Evolutionary conservation across 2,329 filamentous ascomycete species (phyloP).

Genomic region (Nothophoma quercina): DNA sequence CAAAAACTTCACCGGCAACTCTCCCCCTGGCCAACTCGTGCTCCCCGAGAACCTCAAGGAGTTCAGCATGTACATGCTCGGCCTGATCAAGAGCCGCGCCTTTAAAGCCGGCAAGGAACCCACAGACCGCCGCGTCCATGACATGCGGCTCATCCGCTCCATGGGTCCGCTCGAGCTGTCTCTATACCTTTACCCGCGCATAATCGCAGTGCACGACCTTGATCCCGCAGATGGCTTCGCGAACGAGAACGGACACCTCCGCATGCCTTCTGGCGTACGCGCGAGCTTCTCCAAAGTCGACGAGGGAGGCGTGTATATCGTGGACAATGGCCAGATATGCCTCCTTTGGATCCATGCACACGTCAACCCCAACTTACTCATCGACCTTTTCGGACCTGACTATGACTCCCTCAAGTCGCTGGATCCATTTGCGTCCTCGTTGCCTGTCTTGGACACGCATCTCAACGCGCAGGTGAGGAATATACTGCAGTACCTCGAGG

Average conservation of each 20-base stretch:
- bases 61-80: slow-evolving; percentile 94
- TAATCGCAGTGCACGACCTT: slow-evolving; percentile 90
- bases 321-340: slow-evolving; percentile 93
- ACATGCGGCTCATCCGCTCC: slow-evolving; percentile 86
- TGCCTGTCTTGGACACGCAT: slow-evolving; percentile 89
- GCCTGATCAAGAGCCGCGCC: slow-evolving; percentile 86
- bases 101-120: slow-evolving; percentile 93
- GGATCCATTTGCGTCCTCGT: slow-evolving; percentile 78
- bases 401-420: slow-evolving; percentile 75
- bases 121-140: slow-evolving; percentile 87
- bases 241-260: slow-evolving; percentile 88
- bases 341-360: slow-evolving; percentile 92
- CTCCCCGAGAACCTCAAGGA: slow-evolving; percentile 96
- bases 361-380: slow-evolving; percentile 88
- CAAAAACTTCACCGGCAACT: slow-evolving; percentile 86
- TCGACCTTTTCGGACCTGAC: slow-evolving; percentile 86
- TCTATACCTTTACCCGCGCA: slow-evolving; percentile 92
- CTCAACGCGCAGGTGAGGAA: slow-evolving; percentile 96
- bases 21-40: slow-evolving; percentile 91
- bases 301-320: slow-evolving; percentile 89
- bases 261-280: slow-evolving; percentile 80
- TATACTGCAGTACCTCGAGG: slow-evolving; percentile 84
- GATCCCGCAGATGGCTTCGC: slow-evolving; percentile 88
- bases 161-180: slow-evolving; percentile 88
- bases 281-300: slow-evolving; percentile 89